Evolutionary conservation across 1,284 basidiomycete species (phyloP), one percentile per base, ranked within the genome.

Genomic region (Leccinum griseonigrum): DNA sequence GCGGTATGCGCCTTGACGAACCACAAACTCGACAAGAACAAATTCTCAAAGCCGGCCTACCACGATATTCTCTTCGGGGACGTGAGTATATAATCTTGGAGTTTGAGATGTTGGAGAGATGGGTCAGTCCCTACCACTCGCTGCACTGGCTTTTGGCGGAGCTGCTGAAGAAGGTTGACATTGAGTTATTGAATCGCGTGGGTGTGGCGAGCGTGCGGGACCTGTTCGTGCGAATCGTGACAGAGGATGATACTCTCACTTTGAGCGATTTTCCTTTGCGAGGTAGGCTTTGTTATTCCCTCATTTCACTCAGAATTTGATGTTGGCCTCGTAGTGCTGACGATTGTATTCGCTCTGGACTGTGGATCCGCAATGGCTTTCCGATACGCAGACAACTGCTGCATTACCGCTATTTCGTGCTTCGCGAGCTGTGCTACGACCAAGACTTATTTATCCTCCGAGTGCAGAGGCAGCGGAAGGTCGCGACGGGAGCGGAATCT

Each of bases 351-450:
- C 87, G 95, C 16, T 91, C 94, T 2, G 95, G 96, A 3, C 83
- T 98, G 22, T 99, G 97, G 97, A 96, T 98, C 4, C 90, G 97
- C 58, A 99, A 99, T 68, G 97, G 97, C 2, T 94, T 95, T 68
- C 92, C 92, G 6, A 96, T 99, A 67, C 90, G 97, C 2, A 94
- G 94, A 1, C 97, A 99, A 74, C 83, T 96, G n/a, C 83, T 97
- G 60, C 96, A 99, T 74, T 99, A 99, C 75, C 91, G 95, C 50
- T 97, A 99, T 74, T 95, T 95, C 73, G 92, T 92, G 83, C 85
- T 98, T 59, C 90, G 97, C 31, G 97, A 98, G 74, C 85, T 95
- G 10, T 98, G 97, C 72, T 96, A 97, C 74, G 97, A 99, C 75
- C 95, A 98, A 74, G 97, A 99, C 68, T 81, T 99, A 31, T 97